Base-by-base conservation (phyloP, 1,284 basidiomycete genomes). In the Prillingera fragicola region DNA sequence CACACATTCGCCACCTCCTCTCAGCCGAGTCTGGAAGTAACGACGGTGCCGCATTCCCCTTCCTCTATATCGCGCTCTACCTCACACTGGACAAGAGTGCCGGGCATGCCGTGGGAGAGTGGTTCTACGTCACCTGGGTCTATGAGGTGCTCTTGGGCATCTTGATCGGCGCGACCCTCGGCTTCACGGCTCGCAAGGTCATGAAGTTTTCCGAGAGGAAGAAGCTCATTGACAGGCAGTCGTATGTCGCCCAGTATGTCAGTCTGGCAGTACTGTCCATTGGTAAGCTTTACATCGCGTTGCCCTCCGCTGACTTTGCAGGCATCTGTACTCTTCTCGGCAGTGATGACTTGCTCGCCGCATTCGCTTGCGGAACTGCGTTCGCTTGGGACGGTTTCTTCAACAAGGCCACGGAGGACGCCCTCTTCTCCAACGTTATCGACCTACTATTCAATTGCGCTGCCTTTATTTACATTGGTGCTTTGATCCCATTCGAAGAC, bases 341-440 rank as follows among this genome's bases (percentile, higher is more conserved):
- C n/a, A 85, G 87, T 15, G 91, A 96, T 71, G 91, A 96, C 70
- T 79, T 96, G 12, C 77, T 96, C 8, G 87, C 92, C 10, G 86
- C 94, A 0, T 99, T 98, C 67, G 84, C 85, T 1, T 97, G 92
- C 62, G 95, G 95, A 18, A 84, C 87, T 4, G 90, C 91, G 1
- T 99, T 97, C 64, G 95, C 92, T 0, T 98, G 94, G 94, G 94
- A 98, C 57, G 88, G 92, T 52, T 96, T 95, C 77, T 96, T 96
- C 77, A 92, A 92, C 72, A 81, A 84, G 56, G 91, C 95, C 58
- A 98, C 92, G 2, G 92, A 95, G 67, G 87, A 92, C 66, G 80
- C 86, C 22, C 85, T 92, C 56, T 98, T 98, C 75, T 89, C 85
- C 57, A 91, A 87, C 71, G 94, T 98, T 59, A 89, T 98, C 64